Evolutionary conservation across 179 eudicot genomes (phyloP).

Genomic region (Heliamphora pulchella): DNA sequence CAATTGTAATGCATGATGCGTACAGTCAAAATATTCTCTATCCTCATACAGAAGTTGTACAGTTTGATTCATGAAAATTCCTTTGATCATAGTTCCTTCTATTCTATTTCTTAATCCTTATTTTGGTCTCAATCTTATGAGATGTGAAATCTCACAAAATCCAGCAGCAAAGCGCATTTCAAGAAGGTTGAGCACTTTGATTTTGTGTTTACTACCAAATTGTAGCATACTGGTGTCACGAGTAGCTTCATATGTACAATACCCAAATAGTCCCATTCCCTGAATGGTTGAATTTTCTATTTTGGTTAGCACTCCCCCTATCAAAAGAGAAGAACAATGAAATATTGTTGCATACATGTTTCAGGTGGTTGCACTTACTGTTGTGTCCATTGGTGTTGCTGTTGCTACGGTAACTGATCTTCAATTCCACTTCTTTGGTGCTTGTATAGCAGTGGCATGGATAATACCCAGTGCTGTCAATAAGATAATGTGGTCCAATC

Average conservation of each 20-base stretch:
- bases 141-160: not conserved
- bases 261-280: not conserved
- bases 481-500: constrained; percentile 89
- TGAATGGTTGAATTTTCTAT: not conserved
- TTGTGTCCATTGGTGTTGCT: constrained; percentile 79
- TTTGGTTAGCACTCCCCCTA: not conserved
- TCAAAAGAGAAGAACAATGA: not conserved
- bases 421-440: constrained; percentile 88
- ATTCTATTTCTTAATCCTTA: not conserved
- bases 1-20: not conserved
- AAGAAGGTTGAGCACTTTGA: not conserved
- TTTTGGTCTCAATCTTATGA: not conserved
- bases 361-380: constrained; percentile 68
- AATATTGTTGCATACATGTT: constrained; percentile 10
- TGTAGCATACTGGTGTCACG: not conserved
- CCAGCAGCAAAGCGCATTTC: not conserved
- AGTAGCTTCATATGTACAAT: not conserved
- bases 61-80: not conserved
- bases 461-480: constrained; percentile 89
- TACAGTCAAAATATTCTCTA: not conserved
- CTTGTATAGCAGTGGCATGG: constrained; percentile 95
- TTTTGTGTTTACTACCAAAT: not conserved
- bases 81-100: not conserved
- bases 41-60: not conserved
- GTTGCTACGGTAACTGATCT: constrained; percentile 91